Percentiles rank a stretch among this genome's conserved stretches.
Conservation (phyloP, 257 asterid genomes). For the Nicotiana undulata region DNA sequence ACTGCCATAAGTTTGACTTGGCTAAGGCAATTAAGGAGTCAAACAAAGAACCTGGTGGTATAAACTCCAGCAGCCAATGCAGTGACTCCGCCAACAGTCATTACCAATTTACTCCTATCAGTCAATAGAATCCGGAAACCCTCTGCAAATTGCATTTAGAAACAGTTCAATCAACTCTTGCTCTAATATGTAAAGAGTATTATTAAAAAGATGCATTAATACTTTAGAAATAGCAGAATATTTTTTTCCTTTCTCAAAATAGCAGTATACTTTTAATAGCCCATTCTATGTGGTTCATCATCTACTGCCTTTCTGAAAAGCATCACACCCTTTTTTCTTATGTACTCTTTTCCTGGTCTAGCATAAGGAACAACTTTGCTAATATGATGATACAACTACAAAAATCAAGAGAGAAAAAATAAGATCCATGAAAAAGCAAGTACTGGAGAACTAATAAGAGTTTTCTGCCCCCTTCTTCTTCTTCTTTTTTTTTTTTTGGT, state of each 20-base stretch:
- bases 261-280: not conserved
- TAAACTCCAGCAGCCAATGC: conserved; percentile 98
- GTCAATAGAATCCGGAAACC: conserved; percentile 71
- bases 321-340: not conserved
- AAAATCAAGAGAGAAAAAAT: not conserved
- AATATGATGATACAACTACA: not conserved
- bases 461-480: not conserved
- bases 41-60: conserved; percentile 68
- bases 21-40: not conserved
- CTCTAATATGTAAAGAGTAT: not conserved
- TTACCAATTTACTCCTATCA: conserved; percentile 73
- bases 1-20: not conserved
- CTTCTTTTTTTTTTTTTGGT: not conserved
- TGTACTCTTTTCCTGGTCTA: not conserved
- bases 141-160: conserved; percentile 40
- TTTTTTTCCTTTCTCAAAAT: not conserved
- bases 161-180: conserved; percentile 3
- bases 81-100: conserved; percentile 96
- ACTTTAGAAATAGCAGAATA: too few species aligned
- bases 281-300: not conserved
- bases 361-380: not conserved
- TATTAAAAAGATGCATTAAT: not conserved
- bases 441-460: not conserved
- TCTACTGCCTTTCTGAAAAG: not conserved
- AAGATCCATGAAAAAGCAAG: not conserved